Conservation (phyloP, 164 flowering plant species). For the Magnolia changhungtana region DNA sequence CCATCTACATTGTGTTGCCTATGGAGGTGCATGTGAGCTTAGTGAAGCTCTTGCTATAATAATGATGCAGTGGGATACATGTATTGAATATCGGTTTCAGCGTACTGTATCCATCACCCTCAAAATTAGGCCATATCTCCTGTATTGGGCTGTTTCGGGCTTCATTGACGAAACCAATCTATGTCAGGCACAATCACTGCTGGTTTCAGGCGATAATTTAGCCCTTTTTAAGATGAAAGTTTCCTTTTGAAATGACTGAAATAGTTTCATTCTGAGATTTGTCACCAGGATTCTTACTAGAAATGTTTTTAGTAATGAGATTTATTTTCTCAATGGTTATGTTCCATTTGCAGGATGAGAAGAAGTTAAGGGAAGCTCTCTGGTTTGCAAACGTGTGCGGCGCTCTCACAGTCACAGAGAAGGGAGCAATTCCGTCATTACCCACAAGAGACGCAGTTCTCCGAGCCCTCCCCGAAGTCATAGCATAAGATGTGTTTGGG, state of each 20-base stretch:
- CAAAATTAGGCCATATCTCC: too few relatives aligned
- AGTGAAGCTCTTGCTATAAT: neutral
- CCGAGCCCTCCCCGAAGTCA: slow-evolving; percentile 18
- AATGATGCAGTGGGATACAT: neutral
- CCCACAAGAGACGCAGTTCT: slow-evolving; percentile 55
- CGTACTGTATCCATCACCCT: too few relatives aligned
- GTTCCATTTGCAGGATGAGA: slow-evolving; percentile 59
- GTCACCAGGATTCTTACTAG: neutral
- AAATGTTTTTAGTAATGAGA: neutral
- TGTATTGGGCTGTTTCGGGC: too few relatives aligned
- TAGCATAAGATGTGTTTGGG: slow-evolving; percentile 13
- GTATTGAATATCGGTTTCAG: too few relatives aligned
- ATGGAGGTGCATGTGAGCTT: neutral
- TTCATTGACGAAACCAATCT: too few relatives aligned
- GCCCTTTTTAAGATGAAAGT: too few relatives aligned
- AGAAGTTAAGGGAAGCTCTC: slow-evolving; percentile 62
- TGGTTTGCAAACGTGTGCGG: slow-evolving; percentile 87
- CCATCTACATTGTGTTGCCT: neutral
- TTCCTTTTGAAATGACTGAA: neutral
- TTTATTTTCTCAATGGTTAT: neutral
- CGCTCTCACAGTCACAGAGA: slow-evolving; percentile 68
- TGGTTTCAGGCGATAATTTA: too few relatives aligned
- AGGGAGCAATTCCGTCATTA: slow-evolving; percentile 68
- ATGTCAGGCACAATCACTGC: too few relatives aligned
- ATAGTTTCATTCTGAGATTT: too few relatives aligned